Base-by-base conservation (phyloP, 176 grass and related monocot genomes). In the Bromus sterilis region DNA sequence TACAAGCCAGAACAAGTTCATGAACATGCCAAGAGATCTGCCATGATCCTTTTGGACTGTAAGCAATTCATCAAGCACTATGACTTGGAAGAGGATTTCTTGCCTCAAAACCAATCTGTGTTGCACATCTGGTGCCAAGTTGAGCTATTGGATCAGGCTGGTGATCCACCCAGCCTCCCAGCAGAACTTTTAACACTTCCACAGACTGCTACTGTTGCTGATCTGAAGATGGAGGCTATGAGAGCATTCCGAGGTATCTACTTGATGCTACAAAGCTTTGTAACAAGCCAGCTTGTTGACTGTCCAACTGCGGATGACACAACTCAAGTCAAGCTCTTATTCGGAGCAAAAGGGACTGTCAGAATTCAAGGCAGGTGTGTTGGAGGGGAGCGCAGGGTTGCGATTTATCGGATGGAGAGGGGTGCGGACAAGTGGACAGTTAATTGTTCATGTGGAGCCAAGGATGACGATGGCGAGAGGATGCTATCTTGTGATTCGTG, bases 401-500 rank as follows among this genome's bases (percentile, higher is more conserved):
- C 82, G 53, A 76, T 85, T 41, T 92, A 88, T 62, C 66, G 85
- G 36, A 88, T 90, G 91, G 91, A 97, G 77, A 80, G 86, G 76
- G 94, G 94, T 4, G 26, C 87, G 12, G 94, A 88, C 25, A 84
- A 75, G 39, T 97, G 94, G 91, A 94, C 63, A 0, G 91, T 97
- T 59, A 69, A 84, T n/a, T 97, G 91, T 65, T 53, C 57, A 58
- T 97, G 94, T 82, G 91, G 94, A 69, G 84, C 88, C 7, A 87
- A 79, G 42, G 94, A 97, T 44, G 89, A 97, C 67, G 94, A 97
- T 63, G 91, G 94, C 0, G 87, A 97, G 79, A 91, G 89, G 26
- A 97, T 97, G 94, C n/a, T 97, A 56, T 86, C 91, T 26, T 97
- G 94, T 72, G 94, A 94, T 43, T 37, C 77, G 21, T 94, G 89